Base-by-base conservation (phyloP, 1,139 yeast species). In the Arxiozyma bovina region DNA sequence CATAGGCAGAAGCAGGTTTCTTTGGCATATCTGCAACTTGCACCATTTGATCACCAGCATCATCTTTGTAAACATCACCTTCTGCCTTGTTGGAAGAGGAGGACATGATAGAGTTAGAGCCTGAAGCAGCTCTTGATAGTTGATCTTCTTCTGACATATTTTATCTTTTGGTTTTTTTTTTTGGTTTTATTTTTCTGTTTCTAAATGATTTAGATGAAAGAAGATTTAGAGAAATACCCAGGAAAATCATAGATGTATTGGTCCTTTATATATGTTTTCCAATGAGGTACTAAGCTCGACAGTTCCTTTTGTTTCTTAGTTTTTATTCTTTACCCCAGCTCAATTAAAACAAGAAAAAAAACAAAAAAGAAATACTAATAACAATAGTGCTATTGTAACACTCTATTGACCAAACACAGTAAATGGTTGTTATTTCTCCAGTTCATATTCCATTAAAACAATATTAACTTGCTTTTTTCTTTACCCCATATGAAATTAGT, bases 1-100 rank as follows among this genome's bases (percentile, higher is more conserved):
- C 78, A 76, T 88, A 89, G 59, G 85, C 60, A 23, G 54, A 46
- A 40, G 57, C 58, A 15, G 65, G 62, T n/a, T 54, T 54, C 52
- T 57, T 57, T 48, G 63, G 61, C 48, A 63, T 61, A 5, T 56
- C 60, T 11, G 49, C 52, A 18, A 50, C 48, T 53, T 56, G 57
- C 34, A 53, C 54, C 44, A 52, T 60, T 21, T 59, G 52, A 23
- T 55, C 59, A 45, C 54, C 57, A 20, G 54, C 56, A 22, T 47
- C 42, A 38, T 56, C 57, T 42, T 56, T 56, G 23, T 51, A 44
- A n/a, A 57, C 60, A 50, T 54, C 58, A 51, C 61, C 58, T 20
- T 60, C 59, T 50, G 57, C 63, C 50, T 61, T 58, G 55, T 61
- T 58, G 20, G 62, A 58, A 44, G 64, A 62, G 30, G 65, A 60